Base-by-base conservation (phyloP, 2,329 filamentous ascomycete species). In the Sclerotinia subarctica region DNA sequence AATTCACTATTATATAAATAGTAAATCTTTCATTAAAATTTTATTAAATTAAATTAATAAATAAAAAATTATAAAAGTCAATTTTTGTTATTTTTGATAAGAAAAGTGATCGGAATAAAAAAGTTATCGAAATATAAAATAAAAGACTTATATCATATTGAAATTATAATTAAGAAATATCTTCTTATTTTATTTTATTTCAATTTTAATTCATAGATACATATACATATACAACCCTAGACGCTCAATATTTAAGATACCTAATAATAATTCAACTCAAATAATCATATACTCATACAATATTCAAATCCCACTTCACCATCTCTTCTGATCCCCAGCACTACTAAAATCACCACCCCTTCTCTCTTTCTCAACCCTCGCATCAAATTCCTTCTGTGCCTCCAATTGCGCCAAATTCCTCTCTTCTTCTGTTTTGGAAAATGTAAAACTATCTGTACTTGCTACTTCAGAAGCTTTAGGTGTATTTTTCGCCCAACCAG, bases 321-420 rank as follows among this genome's bases (percentile, higher is more conserved):
- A 74, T 52, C 69, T 68, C 64, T 69, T 71, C 64, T 72, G 70
- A 64, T 74, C 72, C n/a, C 70, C 72, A 63, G 53, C 68, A n/a
- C 70, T 65, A 29, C 69, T 57, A 35, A 77, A 78, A 54, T 75
- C 71, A 1, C 72, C 76, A 13, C 76, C 76, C 26, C 69, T 71
- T 53, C 76, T 70, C 66, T 78, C 76, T 35, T 70, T 70, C 52
- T 78, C 76, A 26, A 78, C 68, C n/a, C 70, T 68, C 24, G 74
- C 74, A 72, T 78, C 76, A 68, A 78, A 78, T 26, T 77, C 76
- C 59, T 71, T 73, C 69, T 77, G 76, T 8, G 74, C 74, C 60
- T 75, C 70, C 21, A 69, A 65, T 57, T 70, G 73, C 3, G 71
- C 72, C 54, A 71, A 70, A 49, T 64, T 68, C 29, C 69, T 69